These are phyloP conservation scores for Exophiala sideris DNA, from an alignment of 2,329 filamentous ascomycete species.

Conservation along the genomic window DNA sequence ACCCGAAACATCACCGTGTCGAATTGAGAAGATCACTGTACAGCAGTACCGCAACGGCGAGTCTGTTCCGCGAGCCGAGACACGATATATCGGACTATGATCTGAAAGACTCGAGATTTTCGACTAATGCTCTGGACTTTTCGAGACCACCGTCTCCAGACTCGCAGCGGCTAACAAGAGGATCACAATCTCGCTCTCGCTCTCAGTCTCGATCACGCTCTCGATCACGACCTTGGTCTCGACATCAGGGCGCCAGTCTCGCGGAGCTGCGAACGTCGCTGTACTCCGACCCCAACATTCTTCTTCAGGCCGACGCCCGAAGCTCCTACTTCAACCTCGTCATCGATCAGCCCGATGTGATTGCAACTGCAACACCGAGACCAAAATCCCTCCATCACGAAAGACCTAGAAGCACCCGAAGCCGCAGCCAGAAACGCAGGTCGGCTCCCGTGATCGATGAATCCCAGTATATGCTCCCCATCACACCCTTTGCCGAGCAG, in stretches of 20 bases:
- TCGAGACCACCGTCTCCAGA: neutral
- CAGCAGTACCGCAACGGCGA: neutral
- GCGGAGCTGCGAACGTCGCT: neutral
- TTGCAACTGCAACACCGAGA: neutral
- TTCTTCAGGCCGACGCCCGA: neutral
- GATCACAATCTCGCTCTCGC: neutral
- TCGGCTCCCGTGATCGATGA: neutral
- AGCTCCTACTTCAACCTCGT: neutral
- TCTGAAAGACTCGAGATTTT: neutral
- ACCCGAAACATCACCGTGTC: neutral
- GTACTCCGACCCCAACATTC: neutral
- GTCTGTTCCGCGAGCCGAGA: neutral
- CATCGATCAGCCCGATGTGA: constrained; percentile 1
- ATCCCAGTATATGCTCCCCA: neutral
- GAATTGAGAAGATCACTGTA: neutral
- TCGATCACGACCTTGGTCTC: neutral
- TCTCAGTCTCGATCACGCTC: neutral
- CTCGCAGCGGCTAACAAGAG: neutral
- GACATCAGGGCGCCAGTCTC: neutral
- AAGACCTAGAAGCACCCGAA: neutral
- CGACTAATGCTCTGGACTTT: constrained; percentile 1
- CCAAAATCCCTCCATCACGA: neutral
- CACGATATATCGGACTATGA: constrained; percentile 2
- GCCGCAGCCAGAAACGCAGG: neutral
- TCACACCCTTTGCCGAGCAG: neutral